phyloP scores from a whole-genome alignment of 768 basidiomycete species.

The Boletus tylopilopsis region DNA sequence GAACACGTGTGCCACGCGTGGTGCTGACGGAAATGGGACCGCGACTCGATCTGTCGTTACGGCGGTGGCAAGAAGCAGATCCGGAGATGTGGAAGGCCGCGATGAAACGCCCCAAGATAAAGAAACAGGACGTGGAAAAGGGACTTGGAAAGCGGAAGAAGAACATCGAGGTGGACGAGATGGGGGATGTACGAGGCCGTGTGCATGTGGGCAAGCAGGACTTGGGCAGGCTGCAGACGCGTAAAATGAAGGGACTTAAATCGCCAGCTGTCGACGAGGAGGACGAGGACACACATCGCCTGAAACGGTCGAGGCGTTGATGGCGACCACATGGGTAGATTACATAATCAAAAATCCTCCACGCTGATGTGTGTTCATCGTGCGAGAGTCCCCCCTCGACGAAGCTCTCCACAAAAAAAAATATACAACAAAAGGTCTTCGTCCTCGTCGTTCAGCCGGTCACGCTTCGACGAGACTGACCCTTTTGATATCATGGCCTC shows the following conservation, averaged over 20 bases:
- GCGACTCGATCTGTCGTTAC: constrained; percentile 74
- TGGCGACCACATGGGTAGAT: neutral
- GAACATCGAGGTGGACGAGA: constrained; percentile 95
- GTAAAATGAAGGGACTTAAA: constrained; percentile 96
- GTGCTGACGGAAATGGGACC: constrained; percentile 91
- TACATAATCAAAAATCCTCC: constrained; percentile 19
- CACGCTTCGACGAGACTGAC: neutral
- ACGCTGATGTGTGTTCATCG: constrained; percentile 21
- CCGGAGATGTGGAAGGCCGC: constrained; percentile 78
- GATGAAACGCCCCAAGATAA: constrained; percentile 79
- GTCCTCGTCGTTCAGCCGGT: neutral
- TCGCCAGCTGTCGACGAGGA: constrained; percentile 12
- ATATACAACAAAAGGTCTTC: neutral
- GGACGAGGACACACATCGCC: constrained; percentile 10
- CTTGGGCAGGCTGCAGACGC: constrained; percentile 76
- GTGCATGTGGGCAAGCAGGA: constrained; percentile 92
- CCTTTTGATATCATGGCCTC: constrained; percentile 10
- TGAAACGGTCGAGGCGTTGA: constrained; percentile 17
- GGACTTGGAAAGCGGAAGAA: constrained; percentile 90
- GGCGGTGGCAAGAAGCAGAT: constrained; percentile 73
- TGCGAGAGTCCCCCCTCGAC: constrained; percentile 6
- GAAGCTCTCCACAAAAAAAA: neutral
- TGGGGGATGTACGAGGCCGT: constrained; percentile 92
- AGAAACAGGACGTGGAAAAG: constrained; percentile 82
- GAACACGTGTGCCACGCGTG: constrained; percentile 74